Percentiles rank a stretch among this genome's conserved stretches.
These are phyloP conservation scores for Clathrospora elynae DNA, from an alignment of 2,329 filamentous ascomycete genomes.

Conservation along the genomic window DNA sequence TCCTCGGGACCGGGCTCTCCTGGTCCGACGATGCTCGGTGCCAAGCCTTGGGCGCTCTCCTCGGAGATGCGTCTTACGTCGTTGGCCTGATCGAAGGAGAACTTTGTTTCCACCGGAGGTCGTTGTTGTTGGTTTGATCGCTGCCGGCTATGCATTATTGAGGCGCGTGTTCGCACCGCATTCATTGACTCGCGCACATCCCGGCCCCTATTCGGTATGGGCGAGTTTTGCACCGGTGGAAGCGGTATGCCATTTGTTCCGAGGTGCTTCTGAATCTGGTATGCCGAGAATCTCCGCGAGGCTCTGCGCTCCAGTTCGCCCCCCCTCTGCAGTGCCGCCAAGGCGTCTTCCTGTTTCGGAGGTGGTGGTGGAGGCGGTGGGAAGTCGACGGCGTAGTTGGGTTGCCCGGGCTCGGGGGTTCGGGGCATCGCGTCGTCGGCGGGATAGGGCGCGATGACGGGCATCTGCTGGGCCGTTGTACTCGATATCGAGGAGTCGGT, in stretches of 20 bases:
- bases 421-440: conserved; percentile 61
- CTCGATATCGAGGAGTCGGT: conserved; percentile 71
- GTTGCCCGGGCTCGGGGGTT: conserved; percentile 40
- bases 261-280: conserved; percentile 94
- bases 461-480: conserved; percentile 74
- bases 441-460: conserved; percentile 74
- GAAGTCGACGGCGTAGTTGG: conserved; percentile 59
- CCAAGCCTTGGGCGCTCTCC: conserved; percentile 55
- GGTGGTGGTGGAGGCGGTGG: conserved; percentile 79
- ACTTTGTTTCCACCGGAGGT: conserved; percentile 56
- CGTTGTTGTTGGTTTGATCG: conserved; percentile 54
- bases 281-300: conserved; percentile 90
- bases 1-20: conserved; percentile 35
- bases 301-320: conserved; percentile 91
- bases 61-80: conserved; percentile 65
- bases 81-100: conserved; percentile 61
- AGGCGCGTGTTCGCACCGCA: conserved; percentile 66
- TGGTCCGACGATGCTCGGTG: conserved; percentile 45
- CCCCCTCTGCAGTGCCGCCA: conserved; percentile 87
- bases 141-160: conserved; percentile 59
- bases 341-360: conserved; percentile 85
- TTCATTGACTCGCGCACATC: conserved; percentile 85
- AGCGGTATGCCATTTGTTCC: conserved; percentile 86
- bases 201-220: conserved; percentile 81
- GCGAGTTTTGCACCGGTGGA: conserved; percentile 76